Evolutionary conservation across 768 basidiomycete genomes (phyloP), one percentile per base, ranked within the genome.

Genomic region (Tylopilus plumbeoviolaceoides): DNA sequence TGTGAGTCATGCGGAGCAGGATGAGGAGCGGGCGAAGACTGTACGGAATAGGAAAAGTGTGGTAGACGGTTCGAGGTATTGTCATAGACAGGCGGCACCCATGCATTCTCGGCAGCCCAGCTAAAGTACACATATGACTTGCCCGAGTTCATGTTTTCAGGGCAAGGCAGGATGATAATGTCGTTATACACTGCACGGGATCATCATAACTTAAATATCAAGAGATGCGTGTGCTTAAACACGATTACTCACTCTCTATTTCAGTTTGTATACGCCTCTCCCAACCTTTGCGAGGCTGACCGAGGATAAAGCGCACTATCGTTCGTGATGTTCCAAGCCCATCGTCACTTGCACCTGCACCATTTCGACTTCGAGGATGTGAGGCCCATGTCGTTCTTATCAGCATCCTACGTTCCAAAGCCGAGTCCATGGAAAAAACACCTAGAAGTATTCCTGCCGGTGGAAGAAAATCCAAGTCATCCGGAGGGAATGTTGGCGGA

Each of bases 121-220:
- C 83, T 81, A 75, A 94, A 98, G 73, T 86, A 98, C 2, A 87
- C 82, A 64, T 95, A 78, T 5, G 90, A 89, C 71, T 98, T 98
- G 51, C 95, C 95, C 44, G 80, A 74, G 70, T 98, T 98, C 95
- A 98, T 98, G 70, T 98, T 97, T 73, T 98, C 95, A 10, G 80
- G 64, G 41, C 86, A 83, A 25, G 91, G 89, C 41, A 97, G 77
- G 44, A 95, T 77, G 57, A 93, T 74, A 53, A 95, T 87, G 67
- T 94, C 92, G 63, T 91, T 88, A 68, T 85, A 91, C 67, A 81
- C 90, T 92, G 65, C 33, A n/a, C 1, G 40, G 41, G 7, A 6
- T 51, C 47, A 23, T 35, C 50, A 48, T n/a, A 61, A 38, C 47
- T 11, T 23, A 9, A 43, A 42, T 57, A 43, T 15, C 33, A 51